Conservation (phyloP, 75 land plant species). For the Picea sitchensis region DNA sequence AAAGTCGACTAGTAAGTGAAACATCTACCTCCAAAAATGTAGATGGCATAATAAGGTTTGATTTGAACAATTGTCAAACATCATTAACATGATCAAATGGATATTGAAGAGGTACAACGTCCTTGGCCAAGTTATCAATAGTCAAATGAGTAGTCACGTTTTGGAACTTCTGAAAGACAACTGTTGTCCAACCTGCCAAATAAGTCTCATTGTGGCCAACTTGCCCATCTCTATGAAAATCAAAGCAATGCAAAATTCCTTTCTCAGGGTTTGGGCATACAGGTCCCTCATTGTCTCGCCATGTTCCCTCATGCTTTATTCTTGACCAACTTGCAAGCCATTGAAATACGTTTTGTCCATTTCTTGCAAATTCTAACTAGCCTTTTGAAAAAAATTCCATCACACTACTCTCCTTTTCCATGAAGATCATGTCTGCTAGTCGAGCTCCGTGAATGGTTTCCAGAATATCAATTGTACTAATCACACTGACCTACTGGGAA, state of each 20-base stretch:
- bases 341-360: constrained; percentile 65
- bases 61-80: background rate
- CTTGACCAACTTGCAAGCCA: constrained; percentile 66
- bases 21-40: no score
- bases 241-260: constrained; percentile 23
- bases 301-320: constrained; percentile 60
- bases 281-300: constrained; percentile 66
- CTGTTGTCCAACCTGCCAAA: constrained; percentile 27
- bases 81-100: background rate
- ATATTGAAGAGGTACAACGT: background rate
- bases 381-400: constrained; percentile 92
- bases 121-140: background rate
- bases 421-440: constrained; percentile 75
- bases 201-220: constrained; percentile 43
- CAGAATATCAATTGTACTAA: constrained; percentile 67
- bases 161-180: constrained; percentile 13
- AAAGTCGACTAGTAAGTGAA: no score
- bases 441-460: constrained; percentile 81
- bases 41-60: background rate
- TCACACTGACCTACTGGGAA: constrained; percentile 52
- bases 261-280: constrained; percentile 42
- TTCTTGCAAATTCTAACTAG: constrained; percentile 71
- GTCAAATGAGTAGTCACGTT: background rate
- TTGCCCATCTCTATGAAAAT: constrained; percentile 34
- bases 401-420: constrained; percentile 61